Percentiles rank a stretch among this genome's conserved stretches.
Conservation (phyloP, 2,329 filamentous ascomycete species). For the Falciphora oryzae region DNA sequence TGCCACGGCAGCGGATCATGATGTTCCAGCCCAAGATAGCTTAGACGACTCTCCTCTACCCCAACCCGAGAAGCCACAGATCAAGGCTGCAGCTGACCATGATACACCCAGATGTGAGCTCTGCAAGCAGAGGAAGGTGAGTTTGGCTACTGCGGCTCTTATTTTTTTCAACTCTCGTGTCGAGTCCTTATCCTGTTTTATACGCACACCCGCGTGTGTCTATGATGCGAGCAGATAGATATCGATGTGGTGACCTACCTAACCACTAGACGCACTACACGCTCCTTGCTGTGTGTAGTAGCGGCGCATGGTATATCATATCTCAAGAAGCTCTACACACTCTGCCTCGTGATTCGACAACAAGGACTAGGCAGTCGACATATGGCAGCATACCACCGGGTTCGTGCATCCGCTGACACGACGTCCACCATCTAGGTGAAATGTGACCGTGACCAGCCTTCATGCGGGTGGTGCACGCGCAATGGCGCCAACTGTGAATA, state of each 20-base stretch:
- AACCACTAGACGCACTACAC: no score
- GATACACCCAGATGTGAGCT: slow-evolving; percentile 57
- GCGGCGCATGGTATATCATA: no score
- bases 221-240: neutral
- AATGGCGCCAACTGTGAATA: slow-evolving; percentile 61
- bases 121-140: slow-evolving; percentile 75
- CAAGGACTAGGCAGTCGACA: no score
- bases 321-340: no score
- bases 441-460: slow-evolving; percentile 70
- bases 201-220: neutral
- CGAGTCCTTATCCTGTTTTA: neutral
- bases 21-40: neutral
- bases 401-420: neutral
- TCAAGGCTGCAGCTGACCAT: slow-evolving; percentile 25
- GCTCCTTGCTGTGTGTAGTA: neutral
- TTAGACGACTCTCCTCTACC: slow-evolving; percentile 5
- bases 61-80: slow-evolving; percentile 15
- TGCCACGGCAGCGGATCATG: no score
- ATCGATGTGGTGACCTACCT: no score
- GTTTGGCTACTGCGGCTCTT: slow-evolving; percentile 13
- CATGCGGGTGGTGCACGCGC: slow-evolving; percentile 62
- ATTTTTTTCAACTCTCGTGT: neutral
- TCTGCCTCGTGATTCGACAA: no score
- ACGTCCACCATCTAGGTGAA: slow-evolving; percentile 47
- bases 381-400: slow-evolving; percentile 6